A percentile compares a stretch with the other conserved stretches of the same genome.
Conservation (phyloP, 179 eudicot genomes). For the Camellia oleifera region DNA sequence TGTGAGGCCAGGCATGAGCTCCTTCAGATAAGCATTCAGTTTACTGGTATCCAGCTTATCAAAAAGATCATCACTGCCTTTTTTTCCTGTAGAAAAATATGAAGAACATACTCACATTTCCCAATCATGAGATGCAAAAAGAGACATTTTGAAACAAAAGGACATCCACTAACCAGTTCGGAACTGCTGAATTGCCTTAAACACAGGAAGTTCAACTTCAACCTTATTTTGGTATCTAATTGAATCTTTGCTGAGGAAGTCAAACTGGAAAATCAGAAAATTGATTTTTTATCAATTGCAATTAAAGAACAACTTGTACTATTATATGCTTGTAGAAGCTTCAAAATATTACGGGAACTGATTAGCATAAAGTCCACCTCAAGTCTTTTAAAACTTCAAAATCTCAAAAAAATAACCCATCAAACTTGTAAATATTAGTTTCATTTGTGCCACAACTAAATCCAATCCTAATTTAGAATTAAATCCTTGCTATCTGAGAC, state of each 20-base stretch:
- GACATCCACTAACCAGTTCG: slow-evolving; percentile 51
- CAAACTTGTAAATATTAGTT: not conserved
- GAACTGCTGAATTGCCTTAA: slow-evolving; percentile 77
- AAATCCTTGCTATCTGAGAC: not conserved
- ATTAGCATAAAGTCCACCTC: not conserved
- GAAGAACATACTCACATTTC: not conserved
- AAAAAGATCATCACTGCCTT: slow-evolving; percentile 72
- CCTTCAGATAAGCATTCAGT: slow-evolving; percentile 89
- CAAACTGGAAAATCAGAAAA: slow-evolving; percentile 57
- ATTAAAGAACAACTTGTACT: not conserved
- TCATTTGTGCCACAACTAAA: not conserved
- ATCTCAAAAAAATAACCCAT: not conserved
- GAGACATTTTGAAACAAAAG: not conserved
- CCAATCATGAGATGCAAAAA: not conserved
- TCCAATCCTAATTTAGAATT: not conserved
- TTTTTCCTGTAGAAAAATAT: slow-evolving; percentile 50
- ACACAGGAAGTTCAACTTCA: slow-evolving; percentile 72
- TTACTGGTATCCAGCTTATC: slow-evolving; percentile 87
- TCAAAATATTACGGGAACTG: slow-evolving; percentile 12
- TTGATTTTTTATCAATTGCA: not conserved
- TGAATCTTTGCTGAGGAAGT: slow-evolving; percentile 99
- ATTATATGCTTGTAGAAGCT: slow-evolving; percentile 1
- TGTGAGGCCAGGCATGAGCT: slow-evolving; percentile 99
- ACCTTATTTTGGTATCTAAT: slow-evolving; percentile 83
- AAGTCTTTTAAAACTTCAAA: not conserved